Percentiles rank a stretch among this genome's conserved stretches.
These are phyloP conservation scores for Lanmaoa pseudosensibilis DNA, from an alignment of 768 basidiomycete species.

Conservation along the genomic window DNA sequence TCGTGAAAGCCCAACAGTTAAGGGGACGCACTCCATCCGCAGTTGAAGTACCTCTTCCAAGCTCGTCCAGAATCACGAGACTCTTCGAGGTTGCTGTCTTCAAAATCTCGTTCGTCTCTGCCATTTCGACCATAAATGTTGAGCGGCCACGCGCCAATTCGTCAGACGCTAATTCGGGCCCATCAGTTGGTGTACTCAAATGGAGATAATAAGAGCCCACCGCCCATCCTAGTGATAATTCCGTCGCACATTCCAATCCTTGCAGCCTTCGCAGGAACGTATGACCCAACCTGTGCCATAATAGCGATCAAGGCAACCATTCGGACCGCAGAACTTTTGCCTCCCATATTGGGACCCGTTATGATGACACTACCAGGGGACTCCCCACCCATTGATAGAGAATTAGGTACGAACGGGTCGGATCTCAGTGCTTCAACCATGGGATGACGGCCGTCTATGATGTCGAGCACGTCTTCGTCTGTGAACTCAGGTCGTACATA, in stretches of 20 bases:
- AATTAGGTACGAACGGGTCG: conserved; percentile 87
- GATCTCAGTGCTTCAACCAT: conserved; percentile 80
- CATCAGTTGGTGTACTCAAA: conserved; percentile 1
- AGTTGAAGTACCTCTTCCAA: conserved; percentile 89
- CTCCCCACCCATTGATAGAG: conserved; percentile 59
- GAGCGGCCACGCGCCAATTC: conserved; percentile 84
- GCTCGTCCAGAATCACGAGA: conserved; percentile 87
- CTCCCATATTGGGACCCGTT: conserved; percentile 87
- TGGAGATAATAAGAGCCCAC: conserved; percentile 38
- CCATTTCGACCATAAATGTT: conserved; percentile 97
- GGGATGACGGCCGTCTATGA: conserved; percentile 86
- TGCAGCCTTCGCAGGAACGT: conserved; percentile 79
- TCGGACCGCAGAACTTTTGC: conserved; percentile 81
- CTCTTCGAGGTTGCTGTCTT: conserved; percentile 70
- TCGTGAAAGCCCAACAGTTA: not conserved
- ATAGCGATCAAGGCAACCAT: conserved; percentile 76
- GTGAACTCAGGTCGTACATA: conserved; percentile 80
- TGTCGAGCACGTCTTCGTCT: conserved; percentile 64
- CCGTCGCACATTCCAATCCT: conserved; percentile 80
- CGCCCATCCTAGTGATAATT: conserved; percentile 88
- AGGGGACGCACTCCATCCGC: conserved; percentile 70
- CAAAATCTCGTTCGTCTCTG: conserved; percentile 90
- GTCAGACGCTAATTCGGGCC: conserved; percentile 65
- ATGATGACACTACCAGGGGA: conserved; percentile 63
- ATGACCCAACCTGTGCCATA: conserved; percentile 87